Base-by-base conservation (phyloP, 768 basidiomycete species). In the Trametes gibbosa region DNA sequence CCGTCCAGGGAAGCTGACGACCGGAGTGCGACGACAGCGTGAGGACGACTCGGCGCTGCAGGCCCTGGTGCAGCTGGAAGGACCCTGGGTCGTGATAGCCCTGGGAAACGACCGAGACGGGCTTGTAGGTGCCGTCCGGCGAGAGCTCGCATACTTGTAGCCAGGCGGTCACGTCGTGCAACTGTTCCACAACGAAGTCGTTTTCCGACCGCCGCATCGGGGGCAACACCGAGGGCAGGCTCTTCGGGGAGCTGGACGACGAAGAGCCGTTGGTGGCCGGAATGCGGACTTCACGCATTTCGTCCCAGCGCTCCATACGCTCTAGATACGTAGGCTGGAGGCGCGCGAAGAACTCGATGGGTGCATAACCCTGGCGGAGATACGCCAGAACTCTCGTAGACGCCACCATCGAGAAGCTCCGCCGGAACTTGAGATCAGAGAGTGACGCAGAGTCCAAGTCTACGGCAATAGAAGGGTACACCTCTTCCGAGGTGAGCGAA, bases 301-400 rank as follows among this genome's bases (percentile, higher is more conserved):
- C 90, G 68, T 98, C 96, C 95, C 94, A 97, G 56, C 90, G 83
- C 68, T 95, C 93, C 73, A 98, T 76, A 6, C 93, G 84, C 61
- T 92, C 89, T 65, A 98, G 72, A 72, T 96, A 98, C 16, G 86
- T 88, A 14, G 92, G 83, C 50, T 84, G 85, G 59, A 89, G 78
- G 7, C 86, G 80, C 14, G 91, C 96, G 65, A 95, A 98, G 72
- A 98, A 90, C 67, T 97, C 92, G 67, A 99, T 81, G 1, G 88
- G 87, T 2, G 89, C 91, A 69, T 93, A 92, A 21, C 87, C 86
- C 59, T 85, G 80, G 32, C 83, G 81, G 39, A 98, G 72, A 69
- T 95, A 84, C 25, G 76, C 77, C 46, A 92, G 72, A 12, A 92
- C 86, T 68, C 87, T 91, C 32, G 84, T 77, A 8, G 89, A 84